Evolutionary conservation across 23 red algal species (phyloP), one percentile per base, ranked within the genome.

Genomic region (Gracilaria domingensis): DNA sequence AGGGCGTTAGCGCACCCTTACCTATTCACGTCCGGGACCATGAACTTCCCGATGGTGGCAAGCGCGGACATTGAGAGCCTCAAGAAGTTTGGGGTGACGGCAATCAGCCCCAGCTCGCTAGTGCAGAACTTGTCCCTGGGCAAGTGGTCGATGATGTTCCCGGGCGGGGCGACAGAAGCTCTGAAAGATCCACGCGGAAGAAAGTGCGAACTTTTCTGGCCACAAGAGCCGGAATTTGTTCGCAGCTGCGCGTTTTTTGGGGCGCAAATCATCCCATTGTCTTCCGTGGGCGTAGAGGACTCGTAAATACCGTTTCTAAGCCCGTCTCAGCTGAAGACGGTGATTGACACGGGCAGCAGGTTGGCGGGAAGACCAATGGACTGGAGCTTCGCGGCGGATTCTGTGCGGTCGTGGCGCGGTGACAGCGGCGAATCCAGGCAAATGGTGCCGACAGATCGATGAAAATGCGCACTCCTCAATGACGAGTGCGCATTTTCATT

Each of bases 81-180:
- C 67, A 71, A 79, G 66, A 42, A 83, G 24, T 98, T 85, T 78
- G 97, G 94, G 51, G 89, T 91, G 37, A 39, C 80, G 6, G 1
- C 75, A 20, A 80, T 92, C 8, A 79, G 87, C 16, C 97, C 97
- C 25, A 81, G 66, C 21, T 66, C 87, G 21, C 75, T 99, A 6
- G 69, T 94, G 8, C 61, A 91, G 23, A 17, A 91, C 11, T 79
- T 99, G 0, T 38, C 42, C 36, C 23, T 48, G 16, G 80, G 84
- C 18, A 57, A 99, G 18, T 91, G 91, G 88, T 83, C 58, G 65
- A 58, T 99, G 47, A 84, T 99, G 24, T 99, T 99, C 56, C 97
- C 97, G 0, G 97, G 97, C 0, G 97, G 97, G 28, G 97, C 97
- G 12, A 49, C 59, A 29, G 97, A 99, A 62, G 97, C 95, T 17